Conservation (phyloP, 257 asterid genomes). For the Solanum gracilifrons region DNA sequence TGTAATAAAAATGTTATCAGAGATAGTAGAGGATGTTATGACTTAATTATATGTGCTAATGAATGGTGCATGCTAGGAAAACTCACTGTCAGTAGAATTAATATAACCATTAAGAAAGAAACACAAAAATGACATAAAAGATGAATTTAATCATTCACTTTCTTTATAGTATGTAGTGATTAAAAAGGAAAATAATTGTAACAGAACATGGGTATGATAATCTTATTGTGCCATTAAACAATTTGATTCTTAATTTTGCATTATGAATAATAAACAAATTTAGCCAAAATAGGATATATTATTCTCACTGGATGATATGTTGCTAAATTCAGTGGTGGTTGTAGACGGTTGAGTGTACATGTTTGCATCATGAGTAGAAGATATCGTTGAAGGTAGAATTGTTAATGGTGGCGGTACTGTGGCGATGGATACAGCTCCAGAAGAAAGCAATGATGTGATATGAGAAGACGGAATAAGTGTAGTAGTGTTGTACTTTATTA, state of each 20-base stretch:
- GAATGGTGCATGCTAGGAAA: not conserved
- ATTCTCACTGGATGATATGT: conserved; percentile 33
- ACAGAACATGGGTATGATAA: not conserved
- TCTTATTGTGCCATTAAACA: conserved; percentile 1
- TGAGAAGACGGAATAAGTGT: conserved; percentile 19
- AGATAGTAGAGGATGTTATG: not conserved
- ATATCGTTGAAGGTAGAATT: conserved; percentile 3
- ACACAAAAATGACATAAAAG: not conserved
- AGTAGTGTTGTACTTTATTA: conserved; percentile 36
- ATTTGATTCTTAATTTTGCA: conserved; percentile 1
- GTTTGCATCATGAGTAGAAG: conserved; percentile 21
- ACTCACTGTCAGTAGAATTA: not conserved
- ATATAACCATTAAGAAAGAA: not conserved
- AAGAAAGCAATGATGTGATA: conserved; percentile 26
- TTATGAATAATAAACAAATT: conserved; percentile 3
- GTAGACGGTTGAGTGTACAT: conserved; percentile 34
- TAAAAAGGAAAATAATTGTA: not conserved
- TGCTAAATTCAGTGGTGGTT: conserved; percentile 30
- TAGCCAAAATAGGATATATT: conserved; percentile 51
- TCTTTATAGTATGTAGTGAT: not conserved
- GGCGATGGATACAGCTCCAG: conserved; percentile 31
- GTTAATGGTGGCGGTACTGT: conserved; percentile 20
- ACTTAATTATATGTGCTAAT: not conserved
- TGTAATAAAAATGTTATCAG: not conserved
- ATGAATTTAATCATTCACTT: not conserved